Base-by-base conservation (phyloP, 108 stramenopile genomes). In the Stephanodiscus minutulus region DNA sequence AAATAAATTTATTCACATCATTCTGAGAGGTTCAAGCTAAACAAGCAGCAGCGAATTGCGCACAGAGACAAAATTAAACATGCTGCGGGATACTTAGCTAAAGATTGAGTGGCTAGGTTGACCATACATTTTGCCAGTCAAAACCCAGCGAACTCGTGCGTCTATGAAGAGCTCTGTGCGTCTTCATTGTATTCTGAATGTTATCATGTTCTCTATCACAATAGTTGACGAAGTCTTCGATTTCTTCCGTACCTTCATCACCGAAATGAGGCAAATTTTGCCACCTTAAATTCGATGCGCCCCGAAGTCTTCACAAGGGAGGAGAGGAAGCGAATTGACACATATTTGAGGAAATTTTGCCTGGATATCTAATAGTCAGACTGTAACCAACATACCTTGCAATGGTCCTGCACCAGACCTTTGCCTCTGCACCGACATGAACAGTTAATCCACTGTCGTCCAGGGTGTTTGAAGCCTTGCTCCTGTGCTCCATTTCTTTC, bases 371-470 rank as follows among this genome's bases (percentile, higher is more conserved):
- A 21, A 53, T 54, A 61, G 35, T 52, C 15, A 48, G 46, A 37
- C 3, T 55, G 18, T 54, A 29, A 44, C 8, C 25, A 48, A 49
- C 69, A 57, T 65, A 77, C 77, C 77, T 77, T 59, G 81, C 85
- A 37, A 92, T 78, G 10, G 88, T 92, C 33, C 92, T 85, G 21
- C 86, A 88, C 94, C 94, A 95, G n/a, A 81, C 49, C 25, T 70
- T 74, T 0, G 73, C 64, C 55, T 73, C 61, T 12, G 73, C 79
- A 20, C 91, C 85, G n/a, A 90, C 80, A 53, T 81, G 71, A 36
- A 86, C 68, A 61, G 82, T 82, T 20, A 64, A 64, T 15, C 82
- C 20, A 35, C 15, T 17, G 28, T 76, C 66, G 5, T 64, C 67
- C 18, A 28, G 3, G 49, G 61, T 73, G 44, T 61, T 39, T 25